Percentiles rank a stretch among this genome's conserved stretches.
These are phyloP conservation scores for Phalaenopsis hybrid DNA, from an alignment of 116 monocot species.

Conservation along the genomic window DNA sequence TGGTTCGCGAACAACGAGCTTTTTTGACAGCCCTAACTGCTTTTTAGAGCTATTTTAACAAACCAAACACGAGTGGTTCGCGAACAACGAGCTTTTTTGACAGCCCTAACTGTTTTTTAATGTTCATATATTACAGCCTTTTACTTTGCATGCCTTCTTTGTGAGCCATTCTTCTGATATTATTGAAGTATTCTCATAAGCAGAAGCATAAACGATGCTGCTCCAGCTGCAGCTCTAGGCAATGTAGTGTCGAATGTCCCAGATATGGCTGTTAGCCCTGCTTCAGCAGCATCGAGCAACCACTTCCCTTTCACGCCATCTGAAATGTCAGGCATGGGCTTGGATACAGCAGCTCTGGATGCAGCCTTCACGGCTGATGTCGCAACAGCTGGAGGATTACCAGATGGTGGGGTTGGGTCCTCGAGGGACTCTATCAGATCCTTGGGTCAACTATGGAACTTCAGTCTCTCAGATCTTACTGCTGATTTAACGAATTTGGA, in stretches of 20 bases:
- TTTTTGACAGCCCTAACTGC: too few species aligned
- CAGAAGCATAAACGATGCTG: constrained; percentile 21
- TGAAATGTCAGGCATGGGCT: constrained; percentile 75
- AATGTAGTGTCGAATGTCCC: constrained; percentile 50
- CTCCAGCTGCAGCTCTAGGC: constrained; percentile 25
- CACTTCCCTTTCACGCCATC: constrained; percentile 73
- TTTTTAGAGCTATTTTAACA: too few species aligned
- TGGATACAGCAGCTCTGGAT: constrained; percentile 62
- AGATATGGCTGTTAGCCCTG: constrained; percentile 78
- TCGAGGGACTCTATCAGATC: constrained; percentile 62
- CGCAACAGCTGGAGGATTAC: constrained; percentile 32
- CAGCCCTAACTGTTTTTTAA: too few species aligned
- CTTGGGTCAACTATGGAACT: constrained; percentile 79
- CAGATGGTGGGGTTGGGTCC: constrained; percentile 60
- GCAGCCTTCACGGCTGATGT: constrained; percentile 52
- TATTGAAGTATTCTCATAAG: neutral
- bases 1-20: too few species aligned
- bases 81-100: too few species aligned
- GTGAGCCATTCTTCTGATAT: neutral
- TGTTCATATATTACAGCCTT: too few species aligned
- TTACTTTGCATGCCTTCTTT: too few species aligned
- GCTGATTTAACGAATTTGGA: constrained; percentile 78
- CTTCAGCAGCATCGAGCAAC: constrained; percentile 73
- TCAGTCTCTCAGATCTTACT: constrained; percentile 77
- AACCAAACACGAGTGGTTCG: too few species aligned